These are phyloP conservation scores for Ustilago loliicola DNA, from an alignment of 1,284 basidiomycete genomes.

Conservation along the genomic window DNA sequence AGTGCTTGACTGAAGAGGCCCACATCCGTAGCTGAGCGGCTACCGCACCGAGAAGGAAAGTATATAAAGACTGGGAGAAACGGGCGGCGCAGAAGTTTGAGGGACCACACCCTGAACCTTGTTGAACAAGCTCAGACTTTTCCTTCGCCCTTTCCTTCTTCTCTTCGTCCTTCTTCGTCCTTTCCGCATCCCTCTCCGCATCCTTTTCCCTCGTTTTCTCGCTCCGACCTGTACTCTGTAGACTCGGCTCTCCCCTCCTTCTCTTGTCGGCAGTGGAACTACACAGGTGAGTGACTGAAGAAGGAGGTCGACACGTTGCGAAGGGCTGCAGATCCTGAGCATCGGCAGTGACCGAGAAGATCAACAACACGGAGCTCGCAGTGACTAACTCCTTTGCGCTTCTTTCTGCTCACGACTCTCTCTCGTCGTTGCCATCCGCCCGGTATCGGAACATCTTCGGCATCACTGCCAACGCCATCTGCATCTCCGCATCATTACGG, in stretches of 20 bases:
- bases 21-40: not conserved
- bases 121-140: conserved; percentile 22
- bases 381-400: too few relatives aligned
- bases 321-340: not conserved
- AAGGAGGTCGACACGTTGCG: not conserved
- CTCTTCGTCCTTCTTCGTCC: not conserved
- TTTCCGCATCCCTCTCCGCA: not conserved
- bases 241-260: not conserved
- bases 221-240: not conserved
- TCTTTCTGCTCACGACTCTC: not conserved
- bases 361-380: too few relatives aligned
- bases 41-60: not conserved
- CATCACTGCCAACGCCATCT: too few relatives aligned
- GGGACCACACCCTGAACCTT: conserved; percentile 38
- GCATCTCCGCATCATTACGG: conserved; percentile 10
- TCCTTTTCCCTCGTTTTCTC: not conserved
- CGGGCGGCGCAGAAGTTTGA: conserved; percentile 4
- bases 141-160: not conserved
- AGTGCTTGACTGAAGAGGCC: not conserved
- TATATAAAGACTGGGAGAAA: conserved; percentile 3
- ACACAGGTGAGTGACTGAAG: not conserved
- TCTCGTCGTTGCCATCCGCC: not conserved
- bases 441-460: not conserved
- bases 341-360: not conserved
- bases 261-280: not conserved